Percentiles rank a stretch among this genome's conserved stretches.
phyloP scores from a whole-genome alignment of 2,329 filamentous ascomycete species.

The Aspergillus hortae region DNA sequence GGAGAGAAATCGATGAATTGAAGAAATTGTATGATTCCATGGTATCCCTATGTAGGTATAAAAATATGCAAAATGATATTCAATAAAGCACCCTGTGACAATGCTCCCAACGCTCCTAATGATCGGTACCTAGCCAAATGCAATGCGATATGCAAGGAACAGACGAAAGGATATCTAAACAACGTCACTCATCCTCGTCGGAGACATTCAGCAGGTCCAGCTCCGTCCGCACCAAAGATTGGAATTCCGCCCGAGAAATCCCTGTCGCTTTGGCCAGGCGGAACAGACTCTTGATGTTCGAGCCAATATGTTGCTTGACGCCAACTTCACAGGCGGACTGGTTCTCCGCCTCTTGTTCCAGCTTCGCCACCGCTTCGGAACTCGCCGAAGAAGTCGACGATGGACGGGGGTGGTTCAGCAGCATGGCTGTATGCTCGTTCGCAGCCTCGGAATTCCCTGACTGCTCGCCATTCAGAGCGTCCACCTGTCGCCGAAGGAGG shows the following conservation, averaged over 20 bases:
- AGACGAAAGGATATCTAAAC: background rate
- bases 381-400: slow-evolving; percentile 42
- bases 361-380: slow-evolving; percentile 49
- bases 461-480: slow-evolving; percentile 19
- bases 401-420: slow-evolving; percentile 42
- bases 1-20: too few species aligned
- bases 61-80: background rate
- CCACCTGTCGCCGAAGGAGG: slow-evolving; percentile 38
- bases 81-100: slow-evolving; percentile 10
- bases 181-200: slow-evolving; percentile 38
- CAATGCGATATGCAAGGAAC: background rate
- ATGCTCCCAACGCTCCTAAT: slow-evolving; percentile 1
- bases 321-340: slow-evolving; percentile 56
- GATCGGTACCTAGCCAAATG: background rate
- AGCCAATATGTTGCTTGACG: slow-evolving; percentile 61
- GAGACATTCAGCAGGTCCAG: slow-evolving; percentile 56
- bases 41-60: background rate
- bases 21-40: background rate
- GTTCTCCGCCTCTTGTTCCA: slow-evolving; percentile 53
- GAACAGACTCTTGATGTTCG: slow-evolving; percentile 62
- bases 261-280: slow-evolving; percentile 57
- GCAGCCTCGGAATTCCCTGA: slow-evolving; percentile 20
- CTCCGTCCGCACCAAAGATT: slow-evolving; percentile 56
- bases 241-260: slow-evolving; percentile 58
- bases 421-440: slow-evolving; percentile 21